A percentile compares a stretch with the other conserved stretches of the same genome.
phyloP scores from a whole-genome alignment of 73 alveolate species.

The Urostyla sp. region DNA sequence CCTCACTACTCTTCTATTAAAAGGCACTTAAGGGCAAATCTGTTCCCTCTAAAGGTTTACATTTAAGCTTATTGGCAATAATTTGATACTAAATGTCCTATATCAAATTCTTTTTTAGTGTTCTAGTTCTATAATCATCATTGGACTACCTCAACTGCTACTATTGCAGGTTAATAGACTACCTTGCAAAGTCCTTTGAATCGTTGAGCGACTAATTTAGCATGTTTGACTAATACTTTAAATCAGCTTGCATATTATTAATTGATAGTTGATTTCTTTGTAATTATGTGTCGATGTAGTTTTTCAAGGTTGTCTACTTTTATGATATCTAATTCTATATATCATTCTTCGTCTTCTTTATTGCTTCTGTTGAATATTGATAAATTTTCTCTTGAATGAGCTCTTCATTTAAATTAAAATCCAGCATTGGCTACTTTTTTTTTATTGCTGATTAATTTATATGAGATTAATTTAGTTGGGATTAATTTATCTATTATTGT shows the following conservation, averaged over 20 bases:
- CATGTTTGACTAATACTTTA: neutral
- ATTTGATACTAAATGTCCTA: slow-evolving; percentile 4
- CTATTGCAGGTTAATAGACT: neutral
- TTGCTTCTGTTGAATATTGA: neutral
- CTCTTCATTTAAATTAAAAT: too few relatives aligned
- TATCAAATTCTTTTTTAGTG: slow-evolving; percentile 2
- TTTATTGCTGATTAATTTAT: slow-evolving; percentile 16
- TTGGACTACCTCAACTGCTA: neutral
- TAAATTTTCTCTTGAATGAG: neutral
- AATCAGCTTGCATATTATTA: slow-evolving; percentile 10
- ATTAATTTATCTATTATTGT: neutral
- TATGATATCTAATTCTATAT: slow-evolving; percentile 19
- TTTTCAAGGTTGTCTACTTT: too few relatives aligned
- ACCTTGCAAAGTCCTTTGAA: neutral
- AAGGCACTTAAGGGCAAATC: slow-evolving; percentile 31
- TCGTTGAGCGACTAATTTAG: slow-evolving; percentile 29
- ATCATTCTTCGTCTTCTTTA: neutral
- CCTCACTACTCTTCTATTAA: neutral
- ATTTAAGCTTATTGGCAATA: slow-evolving; percentile 3
- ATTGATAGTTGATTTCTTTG: slow-evolving; percentile 14
- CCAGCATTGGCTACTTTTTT: slow-evolving; percentile 5
- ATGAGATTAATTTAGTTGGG: neutral
- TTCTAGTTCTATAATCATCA: slow-evolving; percentile 15
- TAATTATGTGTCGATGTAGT: slow-evolving; percentile 4
- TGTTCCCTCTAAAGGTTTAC: slow-evolving; percentile 40